Evolutionary conservation across 148 eudicot species (phyloP).

Genomic region (Camellia granthamiana): DNA sequence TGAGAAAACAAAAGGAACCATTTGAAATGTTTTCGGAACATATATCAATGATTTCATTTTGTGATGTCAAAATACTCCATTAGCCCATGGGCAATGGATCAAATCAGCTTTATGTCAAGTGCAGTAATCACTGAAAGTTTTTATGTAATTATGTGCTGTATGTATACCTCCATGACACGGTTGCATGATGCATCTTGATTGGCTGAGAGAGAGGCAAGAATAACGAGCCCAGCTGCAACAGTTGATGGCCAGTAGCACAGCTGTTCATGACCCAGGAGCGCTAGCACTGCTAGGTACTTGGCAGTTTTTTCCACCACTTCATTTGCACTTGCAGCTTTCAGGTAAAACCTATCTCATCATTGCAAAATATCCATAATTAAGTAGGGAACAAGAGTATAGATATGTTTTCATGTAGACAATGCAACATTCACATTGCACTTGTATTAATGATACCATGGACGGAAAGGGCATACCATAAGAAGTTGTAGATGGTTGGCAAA

Average conservation of each 20-base stretch:
- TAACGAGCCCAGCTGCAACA: conserved; percentile 82
- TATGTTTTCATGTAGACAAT: not conserved
- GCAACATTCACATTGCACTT: not conserved
- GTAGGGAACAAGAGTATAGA: not conserved
- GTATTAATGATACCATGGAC: not conserved
- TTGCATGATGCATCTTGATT: conserved; percentile 55
- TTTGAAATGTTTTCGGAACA: not conserved
- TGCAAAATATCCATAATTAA: not conserved
- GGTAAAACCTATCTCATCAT: conserved; percentile 71
- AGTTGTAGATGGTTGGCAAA: conserved; percentile 79
- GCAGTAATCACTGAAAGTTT: not conserved
- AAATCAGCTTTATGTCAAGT: not conserved
- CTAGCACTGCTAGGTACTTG: conserved; percentile 59
- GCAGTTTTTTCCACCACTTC: conserved; percentile 57
- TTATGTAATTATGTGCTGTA: not conserved
- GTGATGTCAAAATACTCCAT: not conserved
- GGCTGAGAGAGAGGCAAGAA: conserved; percentile 57
- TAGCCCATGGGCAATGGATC: not conserved
- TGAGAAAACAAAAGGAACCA: not conserved
- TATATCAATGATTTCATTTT: not conserved
- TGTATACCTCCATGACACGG: conserved; percentile 56
- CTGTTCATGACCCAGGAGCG: conserved; percentile 70
- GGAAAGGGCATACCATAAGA: conserved; percentile 58
- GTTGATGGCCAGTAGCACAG: conserved; percentile 90
- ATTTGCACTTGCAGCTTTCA: conserved; percentile 77